Percentiles rank a stretch among this genome's conserved stretches.
Evolutionary conservation across 345 rosid species (phyloP).

Genomic region (Lumnitzera littorea): DNA sequence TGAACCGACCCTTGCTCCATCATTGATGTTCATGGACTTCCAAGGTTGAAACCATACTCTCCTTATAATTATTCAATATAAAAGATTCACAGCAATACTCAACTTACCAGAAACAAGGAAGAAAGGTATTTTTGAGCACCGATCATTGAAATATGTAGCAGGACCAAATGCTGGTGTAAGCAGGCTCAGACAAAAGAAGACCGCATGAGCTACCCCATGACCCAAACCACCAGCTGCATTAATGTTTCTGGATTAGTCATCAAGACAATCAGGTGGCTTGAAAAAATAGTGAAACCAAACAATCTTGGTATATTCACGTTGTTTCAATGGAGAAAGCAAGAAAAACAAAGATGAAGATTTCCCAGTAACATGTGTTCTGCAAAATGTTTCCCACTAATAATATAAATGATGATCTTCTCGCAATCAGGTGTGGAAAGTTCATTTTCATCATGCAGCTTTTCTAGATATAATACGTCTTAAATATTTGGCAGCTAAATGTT

Average conservation of each 20-base stretch:
- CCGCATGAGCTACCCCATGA: conserved; percentile 97
- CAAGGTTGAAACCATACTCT: too few relatives aligned
- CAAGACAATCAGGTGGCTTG: conserved; percentile 14
- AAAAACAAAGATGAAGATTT: too few relatives aligned
- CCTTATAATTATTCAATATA: too few relatives aligned
- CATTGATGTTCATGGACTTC: too few relatives aligned
- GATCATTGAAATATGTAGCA: conserved; percentile 71
- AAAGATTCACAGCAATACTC: not conserved
- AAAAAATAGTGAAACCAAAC: conserved; percentile 9
- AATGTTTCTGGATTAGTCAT: conserved; percentile 13
- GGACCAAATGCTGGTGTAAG: conserved; percentile 96
- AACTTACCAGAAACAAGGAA: conserved; percentile 90
- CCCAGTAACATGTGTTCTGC: too few relatives aligned
- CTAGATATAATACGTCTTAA: too few relatives aligned
- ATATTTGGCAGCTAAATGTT: too few relatives aligned
- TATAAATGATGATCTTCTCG: too few relatives aligned
- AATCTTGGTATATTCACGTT: not conserved
- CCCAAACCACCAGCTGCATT: conserved; percentile 99
- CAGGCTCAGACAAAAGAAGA: conserved; percentile 91
- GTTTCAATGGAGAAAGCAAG: not conserved
- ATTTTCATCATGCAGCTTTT: too few relatives aligned
- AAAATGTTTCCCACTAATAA: too few relatives aligned
- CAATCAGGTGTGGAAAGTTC: too few relatives aligned
- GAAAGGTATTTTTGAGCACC: conserved; percentile 77
- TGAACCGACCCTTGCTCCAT: too few relatives aligned